Evolutionary conservation across 2,329 filamentous ascomycete species (phyloP).

Genomic region (Arthroderma uncinatum): DNA sequence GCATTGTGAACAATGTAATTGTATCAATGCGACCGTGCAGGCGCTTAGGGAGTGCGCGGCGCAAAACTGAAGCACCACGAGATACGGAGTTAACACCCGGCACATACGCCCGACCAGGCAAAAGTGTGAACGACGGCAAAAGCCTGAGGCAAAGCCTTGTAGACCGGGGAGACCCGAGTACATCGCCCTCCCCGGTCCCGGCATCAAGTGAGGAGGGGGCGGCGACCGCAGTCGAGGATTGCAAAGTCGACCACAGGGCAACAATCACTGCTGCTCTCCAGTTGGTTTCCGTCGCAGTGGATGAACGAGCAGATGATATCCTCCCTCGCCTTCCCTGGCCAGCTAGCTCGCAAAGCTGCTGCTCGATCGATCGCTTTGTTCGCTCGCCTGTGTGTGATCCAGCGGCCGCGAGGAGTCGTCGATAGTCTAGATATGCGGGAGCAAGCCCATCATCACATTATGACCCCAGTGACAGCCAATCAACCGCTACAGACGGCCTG

Average conservation of each 20-base stretch:
- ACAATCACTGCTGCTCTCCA: background rate
- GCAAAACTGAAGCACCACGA: background rate
- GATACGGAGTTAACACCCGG: background rate
- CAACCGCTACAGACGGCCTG: background rate
- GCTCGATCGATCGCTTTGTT: conserved; percentile 1
- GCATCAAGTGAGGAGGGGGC: background rate
- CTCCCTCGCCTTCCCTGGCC: background rate
- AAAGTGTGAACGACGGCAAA: background rate
- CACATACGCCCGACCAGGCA: background rate
- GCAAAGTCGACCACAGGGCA: conserved; percentile 1
- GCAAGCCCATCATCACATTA: conserved; percentile 4
- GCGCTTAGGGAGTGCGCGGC: background rate
- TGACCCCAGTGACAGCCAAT: background rate
- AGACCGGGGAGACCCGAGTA: background rate
- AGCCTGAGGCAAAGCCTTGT: background rate
- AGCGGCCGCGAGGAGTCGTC: background rate
- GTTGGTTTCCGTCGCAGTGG: background rate
- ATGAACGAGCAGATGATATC: conserved; percentile 2
- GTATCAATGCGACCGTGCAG: background rate
- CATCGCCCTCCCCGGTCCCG: background rate
- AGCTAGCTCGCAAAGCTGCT: background rate
- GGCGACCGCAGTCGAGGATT: conserved; percentile 1
- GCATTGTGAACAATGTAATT: background rate
- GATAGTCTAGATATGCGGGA: conserved; percentile 4
- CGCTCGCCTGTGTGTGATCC: background rate